Conservation (phyloP, 176 grass and related monocot species). For the Bolboschoenus planiculmis region DNA sequence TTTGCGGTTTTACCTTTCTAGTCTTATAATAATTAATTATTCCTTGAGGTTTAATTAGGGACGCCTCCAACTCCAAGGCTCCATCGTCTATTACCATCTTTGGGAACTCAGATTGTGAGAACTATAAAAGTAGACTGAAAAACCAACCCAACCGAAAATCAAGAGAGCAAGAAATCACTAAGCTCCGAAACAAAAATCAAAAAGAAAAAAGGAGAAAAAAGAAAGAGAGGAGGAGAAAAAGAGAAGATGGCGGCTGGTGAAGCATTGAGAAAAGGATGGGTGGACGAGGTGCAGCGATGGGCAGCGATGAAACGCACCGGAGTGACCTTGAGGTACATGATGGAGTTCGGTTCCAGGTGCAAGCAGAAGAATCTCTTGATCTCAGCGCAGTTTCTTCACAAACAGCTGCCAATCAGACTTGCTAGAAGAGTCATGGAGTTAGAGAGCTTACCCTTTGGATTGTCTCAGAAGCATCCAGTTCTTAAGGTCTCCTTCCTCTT, state of each 20-base stretch:
- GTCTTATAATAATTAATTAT: too few relatives aligned
- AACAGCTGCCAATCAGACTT: constrained; percentile 76
- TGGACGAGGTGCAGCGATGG: constrained; percentile 79
- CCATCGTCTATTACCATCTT: background rate
- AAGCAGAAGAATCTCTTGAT: constrained; percentile 58
- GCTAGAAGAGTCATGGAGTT: constrained; percentile 71
- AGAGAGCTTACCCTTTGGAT: constrained; percentile 59
- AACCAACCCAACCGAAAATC: background rate
- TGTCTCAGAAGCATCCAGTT: constrained; percentile 67
- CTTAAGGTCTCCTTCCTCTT: constrained; percentile 42
- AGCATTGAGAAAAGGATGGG: background rate
- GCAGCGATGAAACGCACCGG: constrained; percentile 85
- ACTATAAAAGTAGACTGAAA: background rate
- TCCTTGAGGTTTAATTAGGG: too few relatives aligned
- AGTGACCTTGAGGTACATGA: constrained; percentile 92
- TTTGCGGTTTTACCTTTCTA: too few relatives aligned
- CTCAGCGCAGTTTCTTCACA: constrained; percentile 88
- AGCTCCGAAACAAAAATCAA: background rate
- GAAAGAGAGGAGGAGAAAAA: background rate
- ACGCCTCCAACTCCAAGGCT: too few relatives aligned
- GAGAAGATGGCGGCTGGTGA: background rate
- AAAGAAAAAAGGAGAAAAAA: background rate
- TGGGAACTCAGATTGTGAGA: background rate
- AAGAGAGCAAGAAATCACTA: background rate
- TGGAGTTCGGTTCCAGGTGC: constrained; percentile 81